A percentile compares a stretch with the other conserved stretches of the same genome.
Conservation (phyloP, 140 eudicot genomes). For the Flaveria floridana region DNA sequence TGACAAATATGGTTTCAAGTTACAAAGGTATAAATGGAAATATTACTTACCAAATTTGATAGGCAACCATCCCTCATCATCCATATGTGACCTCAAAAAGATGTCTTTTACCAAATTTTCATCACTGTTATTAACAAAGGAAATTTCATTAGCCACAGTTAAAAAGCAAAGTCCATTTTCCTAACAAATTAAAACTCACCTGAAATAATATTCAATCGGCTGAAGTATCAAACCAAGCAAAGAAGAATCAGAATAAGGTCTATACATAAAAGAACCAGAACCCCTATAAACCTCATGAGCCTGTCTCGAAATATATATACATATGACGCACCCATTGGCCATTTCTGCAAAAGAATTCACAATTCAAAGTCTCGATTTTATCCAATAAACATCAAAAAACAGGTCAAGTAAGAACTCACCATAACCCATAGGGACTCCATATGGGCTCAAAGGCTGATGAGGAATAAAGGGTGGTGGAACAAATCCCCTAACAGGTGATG, state of each 20-base stretch:
- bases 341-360: slow-evolving; percentile 37
- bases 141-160: slow-evolving; percentile 17
- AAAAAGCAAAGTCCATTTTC: not conserved
- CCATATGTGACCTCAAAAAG: slow-evolving; percentile 70
- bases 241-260: slow-evolving; percentile 37
- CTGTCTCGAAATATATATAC: slow-evolving; percentile 45
- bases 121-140: slow-evolving; percentile 47
- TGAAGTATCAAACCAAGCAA: slow-evolving; percentile 40
- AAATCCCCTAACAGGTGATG: slow-evolving; percentile 43
- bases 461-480: slow-evolving; percentile 53
- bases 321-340: slow-evolving; percentile 33
- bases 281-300: slow-evolving; percentile 49
- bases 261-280: slow-evolving; percentile 38
- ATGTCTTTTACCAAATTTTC: slow-evolving; percentile 46
- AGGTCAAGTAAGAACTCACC: slow-evolving; percentile 38
- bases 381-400: not conserved
- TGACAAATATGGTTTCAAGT: slow-evolving; percentile 5
- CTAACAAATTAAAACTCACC: slow-evolving; percentile 31
- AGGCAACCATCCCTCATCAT: slow-evolving; percentile 74
- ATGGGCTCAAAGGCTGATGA: slow-evolving; percentile 43
- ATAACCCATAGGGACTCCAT: slow-evolving; percentile 50
- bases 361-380: not conserved
- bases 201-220: slow-evolving; percentile 71
- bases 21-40: not conserved
- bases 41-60: slow-evolving; percentile 52